Evolutionary conservation across 2,329 filamentous ascomycete species (phyloP), one percentile per base, ranked within the genome.

Genomic region (Tolypocladium album): DNA sequence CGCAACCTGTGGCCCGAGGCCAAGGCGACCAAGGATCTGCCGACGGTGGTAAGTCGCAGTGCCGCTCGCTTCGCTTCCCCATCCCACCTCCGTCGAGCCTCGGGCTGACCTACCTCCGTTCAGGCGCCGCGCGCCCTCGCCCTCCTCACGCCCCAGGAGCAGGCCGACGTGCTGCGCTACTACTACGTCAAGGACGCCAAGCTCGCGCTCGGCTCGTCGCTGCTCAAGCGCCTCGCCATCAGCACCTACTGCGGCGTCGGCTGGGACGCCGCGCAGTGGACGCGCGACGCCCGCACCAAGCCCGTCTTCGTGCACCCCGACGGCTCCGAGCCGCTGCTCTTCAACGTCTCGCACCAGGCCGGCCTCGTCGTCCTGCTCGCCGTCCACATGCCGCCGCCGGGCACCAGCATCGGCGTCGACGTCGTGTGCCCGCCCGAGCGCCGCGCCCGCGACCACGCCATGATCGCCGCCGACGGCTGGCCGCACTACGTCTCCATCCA

Each of bases 311-410:
- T 67, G 69, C 75, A 77, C 76, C 79, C 63, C 72, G 77, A 70
- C 75, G 82, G 66, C 64, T 74, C 61, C 60, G 80, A 78, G 65
- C 73, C 79, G 22, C 70, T 85, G n/a, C 66, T 76, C 63, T 92
- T 93, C 79, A 93, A 93, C 72, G 82, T 92, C 59, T 87, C 84
- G 55, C 89, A 93, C 71, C 89, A 93, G 76, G 87, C 86, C 11
- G 89, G 89, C 1, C 75, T 93, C 20, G 89, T 92, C 0, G 82
- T 83, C 2, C 76, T 92, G 38, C 79, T 88, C 15, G 87, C 86
- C 17, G 74, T 79, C 3, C 69, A 72, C 50, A 69, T 68, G 24
- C 66, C 57, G n/a, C 68, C 58, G 67, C 74, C 24, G 1, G 67
- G 66, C 3, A 60, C 71, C 2, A 74, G 88, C 55, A 79, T 91